Conservation (phyloP, 2,329 filamentous ascomycete species). For the Daldinia sp. region DNA sequence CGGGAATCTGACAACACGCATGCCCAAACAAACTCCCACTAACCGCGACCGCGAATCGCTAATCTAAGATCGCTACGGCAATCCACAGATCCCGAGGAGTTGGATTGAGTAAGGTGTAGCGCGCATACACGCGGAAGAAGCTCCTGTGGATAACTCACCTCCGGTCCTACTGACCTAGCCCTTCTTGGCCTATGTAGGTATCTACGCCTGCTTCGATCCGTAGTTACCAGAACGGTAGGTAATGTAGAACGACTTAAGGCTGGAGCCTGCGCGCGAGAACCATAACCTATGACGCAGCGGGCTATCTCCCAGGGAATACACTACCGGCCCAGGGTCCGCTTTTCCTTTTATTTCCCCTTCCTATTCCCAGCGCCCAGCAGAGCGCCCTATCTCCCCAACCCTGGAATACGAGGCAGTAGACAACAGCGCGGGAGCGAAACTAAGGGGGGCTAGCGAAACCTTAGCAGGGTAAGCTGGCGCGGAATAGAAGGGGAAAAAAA, state of each 20-base stretch:
- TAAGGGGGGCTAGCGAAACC: background rate
- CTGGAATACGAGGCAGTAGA: background rate
- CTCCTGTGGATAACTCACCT: too few species aligned
- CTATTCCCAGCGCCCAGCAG: background rate
- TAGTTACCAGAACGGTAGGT: too few species aligned
- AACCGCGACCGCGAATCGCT: background rate
- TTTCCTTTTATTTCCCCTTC: too few species aligned
- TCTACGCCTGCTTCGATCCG: too few species aligned
- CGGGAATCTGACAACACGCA: background rate
- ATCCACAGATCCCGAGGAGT: background rate
- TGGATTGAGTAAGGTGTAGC: conserved; percentile 1
- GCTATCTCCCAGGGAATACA: too few species aligned
- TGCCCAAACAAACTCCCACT: background rate
- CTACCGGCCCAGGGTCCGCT: too few species aligned
- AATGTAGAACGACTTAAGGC: too few species aligned
- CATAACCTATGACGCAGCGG: background rate
- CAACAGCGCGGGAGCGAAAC: background rate
- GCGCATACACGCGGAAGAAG: background rate
- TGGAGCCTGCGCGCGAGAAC: too few species aligned
- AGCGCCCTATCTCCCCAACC: background rate
- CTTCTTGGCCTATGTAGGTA: too few species aligned
- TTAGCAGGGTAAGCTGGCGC: background rate
- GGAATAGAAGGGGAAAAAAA: background rate
- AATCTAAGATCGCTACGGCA: background rate
- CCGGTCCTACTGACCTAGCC: too few species aligned